phyloP scores from a whole-genome alignment of 495 filamentous ascomycete genomes.

The Hyaloscypha variabilis region DNA sequence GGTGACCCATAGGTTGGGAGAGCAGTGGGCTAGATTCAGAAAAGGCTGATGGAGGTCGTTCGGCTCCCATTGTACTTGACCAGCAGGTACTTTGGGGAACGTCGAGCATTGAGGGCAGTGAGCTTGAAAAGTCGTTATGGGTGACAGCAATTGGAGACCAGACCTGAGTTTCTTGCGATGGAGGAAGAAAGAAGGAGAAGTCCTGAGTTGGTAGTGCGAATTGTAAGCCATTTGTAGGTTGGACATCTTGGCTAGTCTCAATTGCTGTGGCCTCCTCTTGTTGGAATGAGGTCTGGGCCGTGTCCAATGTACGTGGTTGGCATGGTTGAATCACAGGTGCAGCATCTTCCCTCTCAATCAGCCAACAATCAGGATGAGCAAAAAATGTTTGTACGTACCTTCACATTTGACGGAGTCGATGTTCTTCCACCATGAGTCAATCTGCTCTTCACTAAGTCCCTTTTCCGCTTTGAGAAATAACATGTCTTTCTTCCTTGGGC shows the following conservation, averaged over 20 bases:
- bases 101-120: slow-evolving; percentile 2
- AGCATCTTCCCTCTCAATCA: not conserved
- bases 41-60: not conserved
- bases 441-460: slow-evolving; percentile 19
- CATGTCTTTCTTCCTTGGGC: slow-evolving; percentile 8
- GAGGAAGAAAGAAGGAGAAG: not conserved
- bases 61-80: not conserved
- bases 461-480: slow-evolving; percentile 16
- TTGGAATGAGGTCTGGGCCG: not conserved
- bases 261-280: not conserved
- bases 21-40: not conserved
- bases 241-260: slow-evolving; percentile 3
- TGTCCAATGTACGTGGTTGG: not conserved
- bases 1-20: slow-evolving; percentile 2
- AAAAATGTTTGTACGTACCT: not conserved
- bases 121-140: slow-evolving; percentile 2
- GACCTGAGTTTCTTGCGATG: slow-evolving; percentile 4
- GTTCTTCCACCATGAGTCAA: slow-evolving; percentile 21
- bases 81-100: not conserved
- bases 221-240: not conserved
- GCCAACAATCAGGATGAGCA: not conserved
- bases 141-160: slow-evolving; percentile 16
- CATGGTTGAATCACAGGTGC: not conserved
- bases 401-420: not conserved
- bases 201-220: slow-evolving; percentile 4